Conservation (phyloP, 2,329 filamentous ascomycete species). For the Aspergillus aculeatus region DNA sequence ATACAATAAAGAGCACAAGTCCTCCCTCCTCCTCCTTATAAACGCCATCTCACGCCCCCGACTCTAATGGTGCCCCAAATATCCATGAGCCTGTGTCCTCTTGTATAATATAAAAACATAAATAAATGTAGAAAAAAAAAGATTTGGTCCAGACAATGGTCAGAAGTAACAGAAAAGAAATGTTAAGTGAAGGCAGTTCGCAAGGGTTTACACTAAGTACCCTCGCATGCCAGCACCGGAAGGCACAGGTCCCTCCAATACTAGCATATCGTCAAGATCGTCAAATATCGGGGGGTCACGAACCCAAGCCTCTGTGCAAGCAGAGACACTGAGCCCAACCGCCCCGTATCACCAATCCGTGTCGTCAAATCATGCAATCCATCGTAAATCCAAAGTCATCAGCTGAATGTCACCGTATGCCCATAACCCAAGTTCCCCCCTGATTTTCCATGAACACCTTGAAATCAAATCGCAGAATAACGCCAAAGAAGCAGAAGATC, state of each 20-base stretch:
- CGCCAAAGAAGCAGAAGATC: constrained; percentile 1
- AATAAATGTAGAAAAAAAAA: not conserved
- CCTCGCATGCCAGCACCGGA: not conserved
- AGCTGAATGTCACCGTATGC: constrained; percentile 26
- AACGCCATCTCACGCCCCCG: constrained; percentile 20
- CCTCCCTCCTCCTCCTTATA: constrained; percentile 6
- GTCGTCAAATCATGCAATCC: constrained; percentile 35
- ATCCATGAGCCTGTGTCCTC: constrained; percentile 8
- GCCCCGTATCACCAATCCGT: constrained; percentile 18
- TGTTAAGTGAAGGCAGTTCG: constrained; percentile 5
- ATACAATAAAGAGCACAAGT: constrained; percentile 4
- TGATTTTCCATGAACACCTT: constrained; percentile 8
- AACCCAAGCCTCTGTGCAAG: not conserved
- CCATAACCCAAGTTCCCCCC: constrained; percentile 19
- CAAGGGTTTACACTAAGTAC: not conserved
- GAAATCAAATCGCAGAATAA: constrained; percentile 15
- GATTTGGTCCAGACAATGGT: not conserved
- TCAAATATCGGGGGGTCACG: constrained; percentile 1
- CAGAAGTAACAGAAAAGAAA: constrained; percentile 1
- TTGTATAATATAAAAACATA: constrained; percentile 6
- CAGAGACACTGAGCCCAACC: not conserved
- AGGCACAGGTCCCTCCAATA: not conserved
- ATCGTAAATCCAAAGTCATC: constrained; percentile 27
- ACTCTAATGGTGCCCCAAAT: constrained; percentile 15
- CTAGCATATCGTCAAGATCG: constrained; percentile 8